A percentile compares a stretch with the other conserved stretches of the same genome.
Conservation (phyloP, 176 grass and related monocot species). For the Aegilops bicornis region DNA sequence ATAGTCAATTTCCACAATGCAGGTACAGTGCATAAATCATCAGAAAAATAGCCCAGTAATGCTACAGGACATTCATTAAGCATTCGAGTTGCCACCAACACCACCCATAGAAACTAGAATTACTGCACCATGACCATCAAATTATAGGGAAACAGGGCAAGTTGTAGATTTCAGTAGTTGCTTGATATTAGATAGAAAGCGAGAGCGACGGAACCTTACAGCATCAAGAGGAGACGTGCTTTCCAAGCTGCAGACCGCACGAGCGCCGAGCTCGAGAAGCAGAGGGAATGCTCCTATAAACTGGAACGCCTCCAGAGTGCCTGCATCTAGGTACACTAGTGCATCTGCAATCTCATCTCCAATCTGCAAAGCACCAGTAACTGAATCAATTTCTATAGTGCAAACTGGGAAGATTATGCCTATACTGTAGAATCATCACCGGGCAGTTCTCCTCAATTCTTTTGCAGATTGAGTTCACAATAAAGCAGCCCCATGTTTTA, state of each 20-base stretch:
- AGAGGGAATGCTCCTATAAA: slow-evolving; percentile 78
- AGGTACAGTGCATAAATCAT: background rate
- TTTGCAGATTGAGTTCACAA: background rate
- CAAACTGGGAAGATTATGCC: background rate
- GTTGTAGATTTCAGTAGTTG: background rate
- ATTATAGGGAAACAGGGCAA: background rate
- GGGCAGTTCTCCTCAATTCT: background rate
- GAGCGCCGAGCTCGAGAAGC: slow-evolving; percentile 68
- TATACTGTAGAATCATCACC: background rate
- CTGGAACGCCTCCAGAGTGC: slow-evolving; percentile 75
- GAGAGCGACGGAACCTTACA: slow-evolving; percentile 44
- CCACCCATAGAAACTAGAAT: background rate
- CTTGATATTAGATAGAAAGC: background rate
- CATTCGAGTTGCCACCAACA: background rate
- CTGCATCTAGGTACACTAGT: slow-evolving; percentile 67
- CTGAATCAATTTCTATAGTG: background rate
- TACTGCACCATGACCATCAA: background rate
- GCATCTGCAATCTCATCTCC: slow-evolving; percentile 65
- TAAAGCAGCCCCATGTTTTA: background rate
- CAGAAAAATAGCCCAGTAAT: background rate
- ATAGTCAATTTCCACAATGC: background rate
- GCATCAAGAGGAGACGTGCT: slow-evolving; percentile 66
- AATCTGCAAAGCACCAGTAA: slow-evolving; percentile 50
- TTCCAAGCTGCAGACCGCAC: slow-evolving; percentile 75
- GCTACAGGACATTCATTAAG: background rate